Conservation (phyloP, 2,329 filamentous ascomycete genomes). For the Aspergillus caelatus region DNA sequence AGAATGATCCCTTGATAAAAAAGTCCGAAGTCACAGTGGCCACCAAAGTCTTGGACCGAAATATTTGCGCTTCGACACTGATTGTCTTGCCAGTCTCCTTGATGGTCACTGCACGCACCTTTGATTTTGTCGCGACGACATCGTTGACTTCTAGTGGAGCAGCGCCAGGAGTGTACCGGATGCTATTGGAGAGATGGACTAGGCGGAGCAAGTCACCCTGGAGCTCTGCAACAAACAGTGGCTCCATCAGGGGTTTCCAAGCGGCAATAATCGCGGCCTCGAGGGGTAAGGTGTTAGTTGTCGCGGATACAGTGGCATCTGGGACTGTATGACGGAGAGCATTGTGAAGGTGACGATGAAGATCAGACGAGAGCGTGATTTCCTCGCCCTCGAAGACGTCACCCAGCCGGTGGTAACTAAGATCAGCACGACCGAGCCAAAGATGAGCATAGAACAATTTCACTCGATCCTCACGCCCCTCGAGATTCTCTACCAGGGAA, state of each 20-base stretch:
- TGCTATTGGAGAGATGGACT: conserved; percentile 21
- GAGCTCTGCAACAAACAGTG: conserved; percentile 9
- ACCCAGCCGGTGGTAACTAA: not conserved
- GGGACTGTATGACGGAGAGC: not conserved
- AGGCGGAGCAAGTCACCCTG: conserved; percentile 20
- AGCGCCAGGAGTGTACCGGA: conserved; percentile 14
- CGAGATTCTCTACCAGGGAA: not conserved
- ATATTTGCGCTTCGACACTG: conserved; percentile 9
- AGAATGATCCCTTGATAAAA: not conserved
- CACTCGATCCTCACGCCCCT: not conserved
- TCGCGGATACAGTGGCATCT: conserved; percentile 13
- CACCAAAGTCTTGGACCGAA: not conserved
- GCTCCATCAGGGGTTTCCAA: conserved; percentile 20
- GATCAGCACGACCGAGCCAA: not conserved
- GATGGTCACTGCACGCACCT: conserved; percentile 15
- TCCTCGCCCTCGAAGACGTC: not conserved
- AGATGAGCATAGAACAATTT: not conserved
- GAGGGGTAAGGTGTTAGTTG: not conserved
- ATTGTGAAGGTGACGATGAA: not conserved
- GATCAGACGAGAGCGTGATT: not conserved
- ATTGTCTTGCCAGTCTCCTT: conserved; percentile 17
- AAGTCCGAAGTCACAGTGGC: not conserved
- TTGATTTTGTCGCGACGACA: conserved; percentile 15
- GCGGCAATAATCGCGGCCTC: conserved; percentile 15
- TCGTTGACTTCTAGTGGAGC: conserved; percentile 17